phyloP scores from a whole-genome alignment of 2,329 filamentous ascomycete species.

The Coniochaeta prunicola region DNA sequence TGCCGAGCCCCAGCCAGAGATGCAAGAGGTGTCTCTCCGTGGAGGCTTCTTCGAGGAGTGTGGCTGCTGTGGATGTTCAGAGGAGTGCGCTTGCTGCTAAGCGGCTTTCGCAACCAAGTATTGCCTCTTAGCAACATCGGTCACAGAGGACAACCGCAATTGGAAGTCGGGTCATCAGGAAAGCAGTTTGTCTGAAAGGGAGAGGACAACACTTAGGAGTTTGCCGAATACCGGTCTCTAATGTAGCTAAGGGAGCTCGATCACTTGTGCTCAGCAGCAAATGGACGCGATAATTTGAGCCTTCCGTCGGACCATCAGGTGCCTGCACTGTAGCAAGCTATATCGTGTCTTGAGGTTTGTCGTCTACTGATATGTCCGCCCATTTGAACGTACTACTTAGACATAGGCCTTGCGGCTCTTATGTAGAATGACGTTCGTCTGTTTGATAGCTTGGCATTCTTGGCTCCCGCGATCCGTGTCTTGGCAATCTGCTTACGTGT shows the following conservation, averaged over 20 bases:
- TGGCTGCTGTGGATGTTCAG: conserved; percentile 20
- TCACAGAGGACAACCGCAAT: not conserved
- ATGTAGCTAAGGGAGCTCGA: too few relatives aligned
- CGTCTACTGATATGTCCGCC: not conserved
- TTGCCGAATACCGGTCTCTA: too few relatives aligned
- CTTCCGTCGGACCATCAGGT: not conserved
- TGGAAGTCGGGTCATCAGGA: too few relatives aligned
- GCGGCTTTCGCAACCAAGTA: not conserved
- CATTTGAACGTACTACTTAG: too few relatives aligned
- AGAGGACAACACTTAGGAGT: too few relatives aligned
- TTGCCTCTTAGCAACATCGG: not conserved
- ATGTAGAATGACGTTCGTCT: not conserved
- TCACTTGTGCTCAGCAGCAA: not conserved
- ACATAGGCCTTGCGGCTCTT: not conserved
- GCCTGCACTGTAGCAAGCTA: not conserved
- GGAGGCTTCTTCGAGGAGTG: conserved; percentile 24
- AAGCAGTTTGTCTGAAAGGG: too few relatives aligned
- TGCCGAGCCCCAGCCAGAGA: conserved; percentile 18
- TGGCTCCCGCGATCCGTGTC: conserved; percentile 2
- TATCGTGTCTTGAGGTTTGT: not conserved
- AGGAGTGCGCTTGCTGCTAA: conserved; percentile 22
- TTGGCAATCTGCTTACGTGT: not conserved
- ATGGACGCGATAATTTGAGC: not conserved
- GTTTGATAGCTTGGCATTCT: conserved; percentile 9
- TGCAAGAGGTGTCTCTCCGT: conserved; percentile 14